Evolutionary conservation across 208 protist species (phyloP).

Genomic region (Naegleria lovaniensis): DNA sequence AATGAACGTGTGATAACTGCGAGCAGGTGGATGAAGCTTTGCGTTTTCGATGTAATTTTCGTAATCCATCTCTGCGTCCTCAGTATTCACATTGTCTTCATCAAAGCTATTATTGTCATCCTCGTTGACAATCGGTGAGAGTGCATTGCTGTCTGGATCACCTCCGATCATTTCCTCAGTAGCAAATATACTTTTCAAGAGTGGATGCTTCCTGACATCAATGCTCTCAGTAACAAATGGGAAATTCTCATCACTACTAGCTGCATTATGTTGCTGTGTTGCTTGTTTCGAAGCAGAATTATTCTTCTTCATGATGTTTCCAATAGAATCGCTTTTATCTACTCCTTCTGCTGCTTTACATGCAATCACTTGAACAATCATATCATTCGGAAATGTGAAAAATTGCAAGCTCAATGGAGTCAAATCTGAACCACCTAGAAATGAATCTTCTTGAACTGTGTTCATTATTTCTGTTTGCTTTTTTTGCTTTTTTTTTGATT

Average conservation of each 20-base stretch:
- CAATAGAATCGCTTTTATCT: no score
- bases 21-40: not conserved
- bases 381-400: constrained; percentile 11
- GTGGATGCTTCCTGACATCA: not conserved
- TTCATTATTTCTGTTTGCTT: not conserved
- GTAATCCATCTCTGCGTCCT: not conserved
- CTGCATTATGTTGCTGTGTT: not conserved
- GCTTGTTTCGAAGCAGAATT: not conserved
- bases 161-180: not conserved
- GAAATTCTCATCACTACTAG: not conserved
- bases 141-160: not conserved
- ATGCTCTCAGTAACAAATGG: not conserved
- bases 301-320: no score
- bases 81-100: not conserved
- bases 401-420: not conserved
- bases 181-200: not conserved
- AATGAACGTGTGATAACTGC: not conserved
- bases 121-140: no score
- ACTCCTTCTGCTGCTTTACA: not conserved
- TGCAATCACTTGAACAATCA: not conserved
- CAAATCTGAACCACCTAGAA: not conserved
- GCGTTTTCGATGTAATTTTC: not conserved
- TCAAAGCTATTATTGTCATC: no score
- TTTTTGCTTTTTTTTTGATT: not conserved
- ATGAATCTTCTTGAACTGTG: not conserved